phyloP scores from a whole-genome alignment of 2,329 filamentous ascomycete genomes.

The Phaeophleospora eucalypticola region DNA sequence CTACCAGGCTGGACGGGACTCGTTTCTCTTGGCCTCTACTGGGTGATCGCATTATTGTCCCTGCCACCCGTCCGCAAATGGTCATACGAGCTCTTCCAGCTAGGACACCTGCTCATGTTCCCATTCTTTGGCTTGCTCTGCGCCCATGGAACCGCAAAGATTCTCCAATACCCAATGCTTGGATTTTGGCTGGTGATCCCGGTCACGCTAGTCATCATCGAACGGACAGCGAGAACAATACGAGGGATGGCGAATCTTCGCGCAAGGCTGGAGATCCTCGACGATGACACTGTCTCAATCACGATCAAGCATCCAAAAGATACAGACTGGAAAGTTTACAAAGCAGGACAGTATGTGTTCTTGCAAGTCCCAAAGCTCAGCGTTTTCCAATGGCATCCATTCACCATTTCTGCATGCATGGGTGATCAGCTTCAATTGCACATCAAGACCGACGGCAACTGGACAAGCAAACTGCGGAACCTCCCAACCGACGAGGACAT shows the following conservation, averaged over 20 bases:
- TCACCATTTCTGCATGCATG: constrained; percentile 55
- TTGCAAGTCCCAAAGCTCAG: constrained; percentile 53
- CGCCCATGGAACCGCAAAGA: constrained; percentile 50
- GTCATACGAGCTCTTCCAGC: constrained; percentile 56
- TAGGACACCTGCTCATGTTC: constrained; percentile 56
- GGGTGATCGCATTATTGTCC: constrained; percentile 46
- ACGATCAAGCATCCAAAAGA: constrained; percentile 47
- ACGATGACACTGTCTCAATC: constrained; percentile 52
- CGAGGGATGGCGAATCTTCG: constrained; percentile 49
- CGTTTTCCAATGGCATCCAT: constrained; percentile 57
- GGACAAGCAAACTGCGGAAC: constrained; percentile 48
- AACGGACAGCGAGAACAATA: constrained; percentile 45
- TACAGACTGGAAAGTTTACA: constrained; percentile 51
- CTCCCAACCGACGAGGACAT: constrained; percentile 40
- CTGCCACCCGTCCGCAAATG: constrained; percentile 49
- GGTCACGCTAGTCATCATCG: constrained; percentile 48
- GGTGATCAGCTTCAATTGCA: constrained; percentile 52
- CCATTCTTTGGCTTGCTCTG: constrained; percentile 55
- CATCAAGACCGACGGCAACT: constrained; percentile 57
- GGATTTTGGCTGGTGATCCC: constrained; percentile 56
- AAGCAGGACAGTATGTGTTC: constrained; percentile 56
- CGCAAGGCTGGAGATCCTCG: constrained; percentile 48
- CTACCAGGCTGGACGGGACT: constrained; percentile 52
- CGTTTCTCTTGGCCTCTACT: constrained; percentile 49
- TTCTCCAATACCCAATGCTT: constrained; percentile 55